Evolutionary conservation across 306 rosid species (phyloP).

Genomic region (Begonia fuchsioides): DNA sequence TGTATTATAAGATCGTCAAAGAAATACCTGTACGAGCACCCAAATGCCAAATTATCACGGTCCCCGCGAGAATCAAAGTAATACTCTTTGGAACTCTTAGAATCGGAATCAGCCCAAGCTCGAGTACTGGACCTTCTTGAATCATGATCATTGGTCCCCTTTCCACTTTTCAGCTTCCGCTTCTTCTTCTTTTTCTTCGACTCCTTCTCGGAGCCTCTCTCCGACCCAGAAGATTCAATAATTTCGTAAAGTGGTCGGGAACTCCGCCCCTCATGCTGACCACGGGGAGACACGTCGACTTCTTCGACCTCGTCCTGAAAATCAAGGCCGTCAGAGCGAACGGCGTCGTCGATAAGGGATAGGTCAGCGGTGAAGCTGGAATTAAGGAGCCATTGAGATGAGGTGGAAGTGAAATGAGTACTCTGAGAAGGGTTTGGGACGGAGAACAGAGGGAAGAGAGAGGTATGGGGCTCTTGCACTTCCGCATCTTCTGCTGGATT

Average conservation of each 20-base stretch:
- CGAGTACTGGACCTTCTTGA: constrained; percentile 63
- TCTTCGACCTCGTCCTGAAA: constrained; percentile 12
- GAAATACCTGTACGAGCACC: constrained; percentile 52
- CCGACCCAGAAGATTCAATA: constrained; percentile 66
- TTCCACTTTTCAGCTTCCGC: constrained; percentile 40
- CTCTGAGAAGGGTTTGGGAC: constrained; percentile 10
- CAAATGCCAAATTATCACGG: constrained; percentile 69
- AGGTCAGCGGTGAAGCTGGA: constrained; percentile 72
- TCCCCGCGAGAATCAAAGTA: constrained; percentile 72
- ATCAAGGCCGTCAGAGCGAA: constrained; percentile 8
- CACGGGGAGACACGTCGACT: constrained; percentile 8
- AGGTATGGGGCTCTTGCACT: constrained; percentile 12
- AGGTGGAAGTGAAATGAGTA: constrained; percentile 4
- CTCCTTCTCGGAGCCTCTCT: constrained; percentile 15
- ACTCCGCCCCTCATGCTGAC: constrained; percentile 10
- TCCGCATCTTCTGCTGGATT: constrained; percentile 10
- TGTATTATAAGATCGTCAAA: background rate
- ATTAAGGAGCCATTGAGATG: constrained; percentile 59
- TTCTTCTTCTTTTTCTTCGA: constrained; percentile 19
- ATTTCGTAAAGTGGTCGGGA: constrained; percentile 30
- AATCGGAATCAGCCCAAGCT: constrained; percentile 57
- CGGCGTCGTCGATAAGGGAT: constrained; percentile 32
- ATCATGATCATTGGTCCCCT: constrained; percentile 26
- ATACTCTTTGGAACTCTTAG: constrained; percentile 44
- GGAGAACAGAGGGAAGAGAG: constrained; percentile 46